Conservation (phyloP, 2,329 filamentous ascomycete genomes). For the Stagonosporopsis tanaceti region DNA sequence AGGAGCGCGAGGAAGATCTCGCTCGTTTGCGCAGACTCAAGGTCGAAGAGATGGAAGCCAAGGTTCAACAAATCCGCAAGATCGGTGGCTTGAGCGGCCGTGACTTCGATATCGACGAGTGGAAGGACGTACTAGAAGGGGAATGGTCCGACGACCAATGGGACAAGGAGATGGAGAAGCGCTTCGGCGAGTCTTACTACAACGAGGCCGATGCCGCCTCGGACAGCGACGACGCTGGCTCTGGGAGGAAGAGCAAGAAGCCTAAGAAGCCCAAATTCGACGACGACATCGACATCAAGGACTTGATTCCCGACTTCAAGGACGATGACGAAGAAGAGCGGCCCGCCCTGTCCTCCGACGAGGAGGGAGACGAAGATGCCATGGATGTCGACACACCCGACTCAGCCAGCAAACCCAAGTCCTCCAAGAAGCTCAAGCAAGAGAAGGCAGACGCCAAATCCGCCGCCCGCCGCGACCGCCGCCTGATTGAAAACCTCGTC, state of each 20-base stretch:
- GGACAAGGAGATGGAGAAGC: conserved; percentile 87
- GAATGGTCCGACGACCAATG: conserved; percentile 89
- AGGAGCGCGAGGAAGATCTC: conserved; percentile 78
- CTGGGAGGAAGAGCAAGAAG: conserved; percentile 62
- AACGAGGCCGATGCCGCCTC: conserved; percentile 65
- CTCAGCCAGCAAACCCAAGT: conserved; percentile 51
- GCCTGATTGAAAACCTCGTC: conserved; percentile 84
- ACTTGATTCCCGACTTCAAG: conserved; percentile 86
- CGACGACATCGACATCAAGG: conserved; percentile 96
- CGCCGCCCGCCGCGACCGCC: conserved; percentile 79
- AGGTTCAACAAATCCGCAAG: conserved; percentile 86
- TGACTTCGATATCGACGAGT: conserved; percentile 76
- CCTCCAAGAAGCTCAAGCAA: conserved; percentile 56
- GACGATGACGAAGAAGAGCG: conserved; percentile 74
- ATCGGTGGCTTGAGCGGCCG: conserved; percentile 81
- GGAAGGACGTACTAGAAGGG: conserved; percentile 83
- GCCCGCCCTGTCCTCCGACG: conserved; percentile 68
- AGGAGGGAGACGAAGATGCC: conserved; percentile 53
- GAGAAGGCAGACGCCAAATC: conserved; percentile 68
- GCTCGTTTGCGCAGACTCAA: conserved; percentile 85
- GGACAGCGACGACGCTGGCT: conserved; percentile 46
- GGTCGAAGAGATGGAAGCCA: conserved; percentile 87
- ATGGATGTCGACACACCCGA: conserved; percentile 50
- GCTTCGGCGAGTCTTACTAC: conserved; percentile 93
- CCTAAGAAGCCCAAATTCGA: conserved; percentile 90